Percentiles rank a stretch among this genome's conserved stretches.
phyloP scores from a whole-genome alignment of 2,329 filamentous ascomycete species.

The Arthrobotrys sinensis region DNA sequence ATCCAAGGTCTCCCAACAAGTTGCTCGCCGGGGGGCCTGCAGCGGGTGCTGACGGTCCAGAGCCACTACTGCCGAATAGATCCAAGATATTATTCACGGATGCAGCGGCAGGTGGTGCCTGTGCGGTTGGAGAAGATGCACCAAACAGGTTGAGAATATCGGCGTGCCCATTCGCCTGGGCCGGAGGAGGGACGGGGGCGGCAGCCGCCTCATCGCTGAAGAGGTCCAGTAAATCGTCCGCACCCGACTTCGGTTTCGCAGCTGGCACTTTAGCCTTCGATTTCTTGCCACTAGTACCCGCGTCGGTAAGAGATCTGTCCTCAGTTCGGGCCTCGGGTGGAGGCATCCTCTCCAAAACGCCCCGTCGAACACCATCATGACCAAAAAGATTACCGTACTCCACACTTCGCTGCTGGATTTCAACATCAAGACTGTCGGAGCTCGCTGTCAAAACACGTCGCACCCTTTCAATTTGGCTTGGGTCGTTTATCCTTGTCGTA shows the following conservation, averaged over 20 bases:
- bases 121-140: constrained; percentile 55
- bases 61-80: constrained; percentile 76
- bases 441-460: constrained; percentile 82
- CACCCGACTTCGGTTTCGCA: constrained; percentile 64
- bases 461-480: constrained; percentile 87
- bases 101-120: constrained; percentile 66
- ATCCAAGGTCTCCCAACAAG: constrained; percentile 72
- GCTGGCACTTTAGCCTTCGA: constrained; percentile 72
- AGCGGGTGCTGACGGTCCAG: constrained; percentile 67
- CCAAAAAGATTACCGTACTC: constrained; percentile 96
- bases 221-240: constrained; percentile 67
- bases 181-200: constrained; percentile 58
- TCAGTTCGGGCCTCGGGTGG: constrained; percentile 96
- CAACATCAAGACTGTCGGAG: constrained; percentile 90
- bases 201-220: constrained; percentile 47
- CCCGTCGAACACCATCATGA: constrained; percentile 86
- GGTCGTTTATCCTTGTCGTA: constrained; percentile 86
- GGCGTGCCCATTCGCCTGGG: constrained; percentile 76
- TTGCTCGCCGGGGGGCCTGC: constrained; percentile 70
- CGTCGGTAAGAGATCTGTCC: constrained; percentile 88
- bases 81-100: constrained; percentile 82
- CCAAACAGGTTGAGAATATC: constrained; percentile 56
- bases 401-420: constrained; percentile 94
- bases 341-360: constrained; percentile 97
- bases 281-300: constrained; percentile 74